Percentiles rank a stretch among this genome's conserved stretches.
phyloP scores from a whole-genome alignment of 108 stramenopile species.

The Chaetoceros muelleri region DNA sequence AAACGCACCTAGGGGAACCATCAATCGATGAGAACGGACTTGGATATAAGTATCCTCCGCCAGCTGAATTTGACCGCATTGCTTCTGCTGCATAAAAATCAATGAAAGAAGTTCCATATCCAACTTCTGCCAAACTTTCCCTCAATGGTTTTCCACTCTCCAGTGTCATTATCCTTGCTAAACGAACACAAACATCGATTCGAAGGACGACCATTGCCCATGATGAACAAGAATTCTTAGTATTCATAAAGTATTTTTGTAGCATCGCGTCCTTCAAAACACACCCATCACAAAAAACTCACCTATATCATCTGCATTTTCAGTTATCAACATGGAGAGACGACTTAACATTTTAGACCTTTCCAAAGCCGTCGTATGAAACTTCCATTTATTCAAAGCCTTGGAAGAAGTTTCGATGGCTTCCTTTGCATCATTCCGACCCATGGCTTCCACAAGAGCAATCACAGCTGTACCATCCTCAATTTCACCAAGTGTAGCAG shows the following conservation, averaged over 20 bases:
- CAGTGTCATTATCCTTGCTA: slow-evolving; percentile 78
- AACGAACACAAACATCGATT: neutral
- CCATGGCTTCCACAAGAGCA: slow-evolving; percentile 19
- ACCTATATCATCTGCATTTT: slow-evolving; percentile 28
- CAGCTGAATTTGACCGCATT: slow-evolving; percentile 57
- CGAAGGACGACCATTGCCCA: neutral
- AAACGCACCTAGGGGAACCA: slow-evolving; percentile 19
- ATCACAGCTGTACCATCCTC: slow-evolving; percentile 19
- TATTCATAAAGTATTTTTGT: slow-evolving; percentile 7
- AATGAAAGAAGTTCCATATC: slow-evolving; percentile 73
- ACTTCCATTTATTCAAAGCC: slow-evolving; percentile 42
- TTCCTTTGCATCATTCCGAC: slow-evolving; percentile 17
- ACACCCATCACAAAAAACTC: neutral
- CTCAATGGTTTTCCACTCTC: slow-evolving; percentile 92
- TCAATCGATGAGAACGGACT: slow-evolving; percentile 34
- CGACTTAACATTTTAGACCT: slow-evolving; percentile 29
- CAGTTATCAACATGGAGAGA: slow-evolving; percentile 51
- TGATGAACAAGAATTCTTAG: slow-evolving; percentile 16
- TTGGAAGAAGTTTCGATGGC: slow-evolving; percentile 26
- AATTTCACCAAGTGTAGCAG: slow-evolving; percentile 17
- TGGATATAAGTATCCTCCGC: slow-evolving; percentile 55
- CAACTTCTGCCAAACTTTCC: slow-evolving; percentile 83
- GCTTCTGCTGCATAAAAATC: slow-evolving; percentile 87
- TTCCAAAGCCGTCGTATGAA: slow-evolving; percentile 45
- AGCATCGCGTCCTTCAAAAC: neutral